Evolutionary conservation across 2,329 filamentous ascomycete genomes (phyloP).

Genomic region (Epichloe scottii): DNA sequence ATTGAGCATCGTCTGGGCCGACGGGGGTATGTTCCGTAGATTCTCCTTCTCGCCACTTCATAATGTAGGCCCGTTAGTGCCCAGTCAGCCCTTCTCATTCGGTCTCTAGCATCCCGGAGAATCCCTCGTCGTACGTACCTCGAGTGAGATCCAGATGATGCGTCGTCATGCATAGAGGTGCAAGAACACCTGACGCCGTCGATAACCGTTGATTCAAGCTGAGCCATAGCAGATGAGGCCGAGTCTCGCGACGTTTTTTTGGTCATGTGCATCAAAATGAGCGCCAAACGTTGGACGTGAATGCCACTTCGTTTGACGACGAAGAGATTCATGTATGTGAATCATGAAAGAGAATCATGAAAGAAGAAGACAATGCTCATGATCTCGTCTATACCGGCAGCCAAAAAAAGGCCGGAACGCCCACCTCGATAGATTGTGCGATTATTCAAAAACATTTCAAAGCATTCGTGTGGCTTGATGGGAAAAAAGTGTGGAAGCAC

Average conservation of each 20-base stretch:
- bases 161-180: neutral
- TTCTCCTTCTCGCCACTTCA: neutral
- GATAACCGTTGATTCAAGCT: neutral
- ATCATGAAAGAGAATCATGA: too few relatives aligned
- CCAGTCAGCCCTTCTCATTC: too few relatives aligned
- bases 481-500: neutral
- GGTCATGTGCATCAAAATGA: too few relatives aligned
- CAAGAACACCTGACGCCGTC: neutral
- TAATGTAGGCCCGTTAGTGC: too few relatives aligned
- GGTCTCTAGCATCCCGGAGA: too few relatives aligned
- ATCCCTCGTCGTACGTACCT: neutral
- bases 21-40: neutral
- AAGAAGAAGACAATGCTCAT: too few relatives aligned
- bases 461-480: neutral
- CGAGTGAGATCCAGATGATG: neutral
- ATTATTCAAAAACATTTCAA: neutral
- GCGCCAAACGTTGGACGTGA: too few relatives aligned
- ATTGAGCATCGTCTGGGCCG: neutral
- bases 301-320: too few relatives aligned
- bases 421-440: neutral
- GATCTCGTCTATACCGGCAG: too few relatives aligned
- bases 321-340: too few relatives aligned
- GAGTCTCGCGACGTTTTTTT: neutral
- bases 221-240: neutral
- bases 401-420: too few relatives aligned